Evolutionary conservation across 805 yeast species (phyloP).

Genomic region (Kodamaea restingae): DNA sequence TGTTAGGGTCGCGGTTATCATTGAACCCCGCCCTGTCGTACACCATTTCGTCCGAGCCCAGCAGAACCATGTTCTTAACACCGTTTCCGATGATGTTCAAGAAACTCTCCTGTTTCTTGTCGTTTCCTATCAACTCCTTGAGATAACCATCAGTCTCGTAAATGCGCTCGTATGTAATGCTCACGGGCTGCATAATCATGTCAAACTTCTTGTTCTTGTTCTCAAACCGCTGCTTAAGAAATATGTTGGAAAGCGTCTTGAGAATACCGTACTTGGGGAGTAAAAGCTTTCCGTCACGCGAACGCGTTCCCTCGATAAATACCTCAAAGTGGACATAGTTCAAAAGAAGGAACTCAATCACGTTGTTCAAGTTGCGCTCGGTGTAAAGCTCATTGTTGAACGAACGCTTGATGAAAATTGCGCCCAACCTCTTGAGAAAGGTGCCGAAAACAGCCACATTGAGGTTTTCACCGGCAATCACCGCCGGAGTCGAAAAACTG

Average conservation of each 20-base stretch:
- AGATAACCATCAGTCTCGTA: conserved; percentile 54
- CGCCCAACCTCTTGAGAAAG: conserved; percentile 49
- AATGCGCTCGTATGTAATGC: conserved; percentile 58
- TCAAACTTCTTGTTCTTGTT: conserved; percentile 22
- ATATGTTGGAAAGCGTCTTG: conserved; percentile 47
- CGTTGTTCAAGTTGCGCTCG: conserved; percentile 44
- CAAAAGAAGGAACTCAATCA: conserved; percentile 45
- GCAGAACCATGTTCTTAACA: conserved; percentile 24
- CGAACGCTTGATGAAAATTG: conserved; percentile 53
- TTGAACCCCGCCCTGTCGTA: conserved; percentile 22
- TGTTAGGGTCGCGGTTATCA: conserved; percentile 22
- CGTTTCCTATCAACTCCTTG: conserved; percentile 53
- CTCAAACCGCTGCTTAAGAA: conserved; percentile 33
- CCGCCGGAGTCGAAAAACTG: conserved; percentile 51
- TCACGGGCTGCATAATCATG: conserved; percentile 46
- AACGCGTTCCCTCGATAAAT: conserved; percentile 63
- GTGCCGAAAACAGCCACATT: conserved; percentile 55
- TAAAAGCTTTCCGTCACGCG: conserved; percentile 60
- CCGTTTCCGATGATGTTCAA: conserved; percentile 35
- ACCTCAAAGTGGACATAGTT: conserved; percentile 53
- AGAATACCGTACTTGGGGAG: conserved; percentile 61
- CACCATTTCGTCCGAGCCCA: conserved; percentile 7
- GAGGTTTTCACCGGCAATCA: conserved; percentile 64
- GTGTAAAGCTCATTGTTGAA: conserved; percentile 42
- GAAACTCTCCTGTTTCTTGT: conserved; percentile 52